phyloP scores from a whole-genome alignment of 768 basidiomycete genomes.

The Lentinula raphanica region DNA sequence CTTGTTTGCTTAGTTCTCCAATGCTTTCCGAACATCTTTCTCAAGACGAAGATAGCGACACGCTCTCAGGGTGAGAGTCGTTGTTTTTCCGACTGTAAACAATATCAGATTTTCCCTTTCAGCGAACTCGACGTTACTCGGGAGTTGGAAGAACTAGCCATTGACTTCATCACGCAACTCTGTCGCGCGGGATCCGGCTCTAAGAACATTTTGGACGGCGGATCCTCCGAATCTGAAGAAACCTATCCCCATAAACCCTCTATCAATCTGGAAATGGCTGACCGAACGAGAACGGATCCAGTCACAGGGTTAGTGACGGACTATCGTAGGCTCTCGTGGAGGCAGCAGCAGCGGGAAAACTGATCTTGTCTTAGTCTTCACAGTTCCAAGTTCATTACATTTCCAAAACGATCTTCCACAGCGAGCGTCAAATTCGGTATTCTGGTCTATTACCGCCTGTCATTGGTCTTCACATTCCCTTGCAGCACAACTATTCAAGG shows the following conservation, averaged over 20 bases:
- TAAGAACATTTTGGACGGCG: background rate
- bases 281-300: background rate
- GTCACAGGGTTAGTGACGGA: background rate
- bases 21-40: background rate
- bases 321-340: background rate
- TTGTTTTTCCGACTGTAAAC: background rate
- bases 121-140: background rate
- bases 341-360: no score
- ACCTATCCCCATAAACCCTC: background rate
- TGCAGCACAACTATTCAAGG: slow-evolving; percentile 63
- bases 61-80: background rate
- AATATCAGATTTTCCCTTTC: background rate
- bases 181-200: background rate
- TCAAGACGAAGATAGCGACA: background rate
- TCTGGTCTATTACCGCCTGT: background rate
- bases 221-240: background rate
- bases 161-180: slow-evolving; percentile 5
- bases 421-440: slow-evolving; percentile 40
- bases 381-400: slow-evolving; percentile 25
- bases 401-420: slow-evolving; percentile 29
- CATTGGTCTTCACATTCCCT: background rate
- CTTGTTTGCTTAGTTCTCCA: no score
- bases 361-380: background rate
- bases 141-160: slow-evolving; percentile 2
- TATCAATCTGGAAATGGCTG: background rate